Evolutionary conservation across 768 basidiomycete genomes (phyloP).

Genomic region (Hebeloma cylindrosporum): DNA sequence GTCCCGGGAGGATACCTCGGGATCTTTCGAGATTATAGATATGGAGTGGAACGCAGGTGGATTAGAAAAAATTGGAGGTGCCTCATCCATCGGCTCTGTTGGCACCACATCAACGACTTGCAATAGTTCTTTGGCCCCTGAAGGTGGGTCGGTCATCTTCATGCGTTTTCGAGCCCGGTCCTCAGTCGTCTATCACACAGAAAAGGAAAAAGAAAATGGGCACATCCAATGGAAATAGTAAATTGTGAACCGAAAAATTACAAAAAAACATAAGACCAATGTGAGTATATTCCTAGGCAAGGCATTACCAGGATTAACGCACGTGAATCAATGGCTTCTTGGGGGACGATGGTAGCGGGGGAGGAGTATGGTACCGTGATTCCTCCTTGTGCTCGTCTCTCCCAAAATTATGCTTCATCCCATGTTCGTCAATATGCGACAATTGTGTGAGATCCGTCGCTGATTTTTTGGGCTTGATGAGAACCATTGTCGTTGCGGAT

Average conservation of each 20-base stretch:
- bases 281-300: slow-evolving; percentile 49
- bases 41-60: too few species aligned
- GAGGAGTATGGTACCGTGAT: slow-evolving; percentile 22
- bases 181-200: slow-evolving; percentile 63
- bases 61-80: too few species aligned
- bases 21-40: too few species aligned
- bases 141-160: slow-evolving; percentile 32
- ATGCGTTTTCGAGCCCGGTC: slow-evolving; percentile 68
- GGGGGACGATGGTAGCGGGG: slow-evolving; percentile 44
- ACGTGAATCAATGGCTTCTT: slow-evolving; percentile 80
- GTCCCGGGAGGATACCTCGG: too few species aligned
- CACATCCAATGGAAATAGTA: slow-evolving; percentile 29
- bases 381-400: slow-evolving; percentile 17
- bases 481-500: slow-evolving; percentile 75
- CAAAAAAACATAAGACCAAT: slow-evolving; percentile 30
- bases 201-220: slow-evolving; percentile 22
- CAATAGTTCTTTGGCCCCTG: too few species aligned
- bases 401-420: slow-evolving; percentile 34
- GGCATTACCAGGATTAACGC: slow-evolving; percentile 74
- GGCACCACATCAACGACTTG: too few species aligned
- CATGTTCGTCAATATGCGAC: slow-evolving; percentile 48
- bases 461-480: slow-evolving; percentile 54
- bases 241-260: slow-evolving; percentile 29
- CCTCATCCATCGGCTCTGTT: too few species aligned
- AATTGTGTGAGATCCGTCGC: slow-evolving; percentile 48